Conservation (phyloP, 2,329 filamentous ascomycete genomes). For the Curvularia spicifera region DNA sequence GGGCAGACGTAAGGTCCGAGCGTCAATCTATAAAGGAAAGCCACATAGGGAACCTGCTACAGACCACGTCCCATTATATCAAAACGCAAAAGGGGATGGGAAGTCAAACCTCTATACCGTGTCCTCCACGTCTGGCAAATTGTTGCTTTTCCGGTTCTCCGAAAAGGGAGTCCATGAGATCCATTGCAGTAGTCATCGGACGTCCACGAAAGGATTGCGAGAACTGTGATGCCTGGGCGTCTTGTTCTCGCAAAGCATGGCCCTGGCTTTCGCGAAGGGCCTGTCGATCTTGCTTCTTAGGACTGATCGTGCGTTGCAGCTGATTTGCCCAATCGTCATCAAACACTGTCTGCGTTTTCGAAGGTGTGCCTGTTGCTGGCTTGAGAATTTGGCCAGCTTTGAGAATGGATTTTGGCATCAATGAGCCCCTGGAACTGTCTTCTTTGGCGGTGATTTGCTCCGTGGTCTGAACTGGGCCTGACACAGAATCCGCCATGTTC, state of each 20-base stretch:
- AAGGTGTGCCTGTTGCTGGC: constrained; percentile 57
- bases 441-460: constrained; percentile 64
- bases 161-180: constrained; percentile 94
- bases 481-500: constrained; percentile 80
- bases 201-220: constrained; percentile 49
- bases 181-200: constrained; percentile 86
- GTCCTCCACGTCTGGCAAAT: constrained; percentile 59
- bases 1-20: constrained; percentile 36
- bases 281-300: constrained; percentile 85
- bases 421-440: constrained; percentile 40
- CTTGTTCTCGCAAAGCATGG: constrained; percentile 61
- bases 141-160: constrained; percentile 64
- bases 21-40: constrained; percentile 43
- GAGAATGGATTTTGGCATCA: constrained; percentile 57
- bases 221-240: constrained; percentile 45
- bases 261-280: constrained; percentile 71
- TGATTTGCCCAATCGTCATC: constrained; percentile 94
- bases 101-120: constrained; percentile 89
- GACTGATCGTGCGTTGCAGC: constrained; percentile 90
- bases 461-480: constrained; percentile 75
- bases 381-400: constrained; percentile 49
- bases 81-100: constrained; percentile 48
- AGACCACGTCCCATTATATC: constrained; percentile 49
- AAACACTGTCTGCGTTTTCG: constrained; percentile 60
- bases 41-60: constrained; percentile 47